Percentiles rank a stretch among this genome's conserved stretches.
Evolutionary conservation across 441 rosid species (phyloP).

Genomic region (Hypseocharis bilobata): DNA sequence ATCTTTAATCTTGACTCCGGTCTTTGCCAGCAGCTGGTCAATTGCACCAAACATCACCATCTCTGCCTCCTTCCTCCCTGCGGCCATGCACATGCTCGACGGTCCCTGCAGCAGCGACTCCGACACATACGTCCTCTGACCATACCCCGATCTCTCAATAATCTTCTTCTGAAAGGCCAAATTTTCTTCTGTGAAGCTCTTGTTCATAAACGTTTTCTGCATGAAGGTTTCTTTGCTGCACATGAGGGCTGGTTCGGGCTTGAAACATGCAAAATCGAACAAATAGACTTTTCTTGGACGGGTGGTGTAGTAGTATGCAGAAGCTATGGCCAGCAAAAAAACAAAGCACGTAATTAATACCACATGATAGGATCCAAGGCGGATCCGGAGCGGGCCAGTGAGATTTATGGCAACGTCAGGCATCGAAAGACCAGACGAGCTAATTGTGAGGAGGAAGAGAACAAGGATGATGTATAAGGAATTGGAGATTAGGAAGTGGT

Average conservation of each 20-base stretch:
- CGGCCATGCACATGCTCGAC: neutral
- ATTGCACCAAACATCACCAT: neutral
- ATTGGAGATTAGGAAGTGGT: neutral
- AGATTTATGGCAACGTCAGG: no score
- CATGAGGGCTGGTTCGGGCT: neutral
- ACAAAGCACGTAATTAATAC: neutral
- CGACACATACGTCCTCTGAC: neutral
- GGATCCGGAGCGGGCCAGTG: no score
- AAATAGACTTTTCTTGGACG: conserved; percentile 11
- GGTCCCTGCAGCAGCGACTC: neutral
- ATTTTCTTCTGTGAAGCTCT: neutral
- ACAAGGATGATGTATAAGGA: neutral
- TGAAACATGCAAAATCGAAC: neutral
- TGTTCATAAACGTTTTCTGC: neutral
- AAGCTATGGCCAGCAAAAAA: neutral
- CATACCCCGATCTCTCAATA: neutral
- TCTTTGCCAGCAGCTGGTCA: neutral
- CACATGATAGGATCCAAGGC: neutral
- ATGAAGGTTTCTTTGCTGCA: neutral
- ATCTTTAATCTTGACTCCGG: neutral
- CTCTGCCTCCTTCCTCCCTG: neutral
- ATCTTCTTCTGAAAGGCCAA: neutral
- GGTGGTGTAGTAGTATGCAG: conserved; percentile 15
- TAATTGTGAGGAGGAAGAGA: neutral
- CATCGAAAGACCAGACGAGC: no score